These are phyloP conservation scores for Euphorbia tirucalli DNA, from an alignment of 345 rosid genomes.

Conservation along the genomic window DNA sequence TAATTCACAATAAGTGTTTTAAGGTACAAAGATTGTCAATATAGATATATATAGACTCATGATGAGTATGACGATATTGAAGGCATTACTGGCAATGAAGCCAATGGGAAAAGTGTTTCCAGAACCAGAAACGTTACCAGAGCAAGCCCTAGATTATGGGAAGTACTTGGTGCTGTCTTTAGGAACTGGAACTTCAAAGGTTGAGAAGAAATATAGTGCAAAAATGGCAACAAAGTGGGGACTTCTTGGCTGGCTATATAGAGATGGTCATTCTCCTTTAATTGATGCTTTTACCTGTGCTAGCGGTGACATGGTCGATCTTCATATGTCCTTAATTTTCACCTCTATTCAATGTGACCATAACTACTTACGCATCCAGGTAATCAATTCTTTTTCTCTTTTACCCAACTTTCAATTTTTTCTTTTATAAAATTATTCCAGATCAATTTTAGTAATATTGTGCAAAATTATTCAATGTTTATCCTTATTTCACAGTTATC, in stretches of 20 bases:
- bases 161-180: conserved; percentile 6
- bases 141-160: background rate
- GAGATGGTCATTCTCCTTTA: background rate
- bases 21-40: too few species aligned
- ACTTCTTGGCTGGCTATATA: conserved; percentile 14
- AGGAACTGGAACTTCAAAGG: conserved; percentile 19
- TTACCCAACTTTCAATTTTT: too few species aligned
- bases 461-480: too few species aligned
- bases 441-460: too few species aligned
- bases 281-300: conserved; percentile 12
- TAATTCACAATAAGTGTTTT: too few species aligned
- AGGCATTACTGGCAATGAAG: conserved; percentile 21
- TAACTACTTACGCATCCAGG: conserved; percentile 19
- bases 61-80: too few species aligned
- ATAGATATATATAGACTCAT: too few species aligned
- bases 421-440: too few species aligned
- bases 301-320: conserved; percentile 19
- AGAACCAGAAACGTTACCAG: conserved; percentile 1
- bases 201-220: conserved; percentile 13
- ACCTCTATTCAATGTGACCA: conserved; percentile 3
- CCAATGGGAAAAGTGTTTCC: conserved; percentile 19
- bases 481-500: too few species aligned
- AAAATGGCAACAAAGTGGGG: conserved; percentile 6
- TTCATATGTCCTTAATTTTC: conserved; percentile 21
- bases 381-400: too few species aligned